Percentiles rank a stretch among this genome's conserved stretches.
phyloP scores from a whole-genome alignment of 768 basidiomycete species.

The Hygrophorus pudorinus region DNA sequence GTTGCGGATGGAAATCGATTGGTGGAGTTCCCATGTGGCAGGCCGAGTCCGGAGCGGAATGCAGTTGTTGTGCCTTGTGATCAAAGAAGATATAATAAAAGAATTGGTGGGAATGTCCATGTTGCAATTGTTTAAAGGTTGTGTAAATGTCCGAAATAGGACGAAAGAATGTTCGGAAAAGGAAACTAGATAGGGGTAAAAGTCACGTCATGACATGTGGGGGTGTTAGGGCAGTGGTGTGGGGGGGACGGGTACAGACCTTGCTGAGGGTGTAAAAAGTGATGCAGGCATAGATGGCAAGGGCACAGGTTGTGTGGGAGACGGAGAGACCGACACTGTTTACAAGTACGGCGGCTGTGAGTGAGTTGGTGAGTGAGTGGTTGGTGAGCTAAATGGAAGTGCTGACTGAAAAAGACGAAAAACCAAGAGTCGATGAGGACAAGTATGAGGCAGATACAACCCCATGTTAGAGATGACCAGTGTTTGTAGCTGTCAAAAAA shows the following conservation, averaged over 20 bases:
- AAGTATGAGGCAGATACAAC: conserved; percentile 1
- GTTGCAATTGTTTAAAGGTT: no score
- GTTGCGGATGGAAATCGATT: no score
- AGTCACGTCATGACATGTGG: no score
- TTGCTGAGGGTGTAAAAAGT: conserved; percentile 2
- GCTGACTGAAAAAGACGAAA: conserved; percentile 3
- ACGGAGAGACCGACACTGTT: conserved; percentile 2
- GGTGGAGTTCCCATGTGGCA: no score
- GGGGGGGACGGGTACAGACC: neutral
- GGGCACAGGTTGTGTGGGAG: neutral
- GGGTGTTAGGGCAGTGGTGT: neutral
- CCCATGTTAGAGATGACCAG: conserved; percentile 2
- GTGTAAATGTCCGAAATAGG: no score
- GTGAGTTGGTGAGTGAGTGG: neutral
- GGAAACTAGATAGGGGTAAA: no score
- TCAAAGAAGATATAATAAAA: no score
- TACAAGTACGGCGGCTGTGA: conserved; percentile 3
- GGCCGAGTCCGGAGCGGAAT: no score
- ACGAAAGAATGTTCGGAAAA: no score
- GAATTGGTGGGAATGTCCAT: no score
- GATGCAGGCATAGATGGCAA: no score
- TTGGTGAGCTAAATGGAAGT: neutral
- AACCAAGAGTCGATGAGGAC: conserved; percentile 5
- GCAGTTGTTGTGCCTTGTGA: no score
- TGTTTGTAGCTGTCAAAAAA: neutral